These are phyloP conservation scores for Petasospora rhodanensis DNA, from an alignment of 1,139 yeast species.

Conservation along the genomic window DNA sequence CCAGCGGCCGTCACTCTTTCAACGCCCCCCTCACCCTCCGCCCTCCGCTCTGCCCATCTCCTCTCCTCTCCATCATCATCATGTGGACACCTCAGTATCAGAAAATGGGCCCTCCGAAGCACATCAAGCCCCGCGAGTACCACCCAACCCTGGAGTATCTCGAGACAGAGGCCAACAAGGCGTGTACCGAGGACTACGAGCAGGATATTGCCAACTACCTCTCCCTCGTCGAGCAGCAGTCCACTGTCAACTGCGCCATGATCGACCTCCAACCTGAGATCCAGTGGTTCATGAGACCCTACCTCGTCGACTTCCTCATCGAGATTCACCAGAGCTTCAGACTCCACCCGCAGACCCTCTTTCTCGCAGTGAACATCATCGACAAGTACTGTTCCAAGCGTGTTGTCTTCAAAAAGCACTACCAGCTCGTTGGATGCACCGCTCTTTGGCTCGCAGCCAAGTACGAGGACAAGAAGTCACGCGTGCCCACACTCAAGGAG, in stretches of 20 bases:
- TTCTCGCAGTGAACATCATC: slow-evolving; percentile 72
- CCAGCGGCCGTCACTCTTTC: no score
- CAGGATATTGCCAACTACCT: slow-evolving; percentile 24
- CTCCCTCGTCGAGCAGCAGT: slow-evolving; percentile 31
- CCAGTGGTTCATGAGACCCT: slow-evolving; percentile 91
- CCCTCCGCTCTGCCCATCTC: no score
- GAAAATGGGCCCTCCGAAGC: slow-evolving; percentile 25
- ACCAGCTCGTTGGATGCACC: slow-evolving; percentile 89
- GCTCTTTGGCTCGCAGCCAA: slow-evolving; percentile 95
- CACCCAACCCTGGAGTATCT: slow-evolving; percentile 21
- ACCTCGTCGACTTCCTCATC: slow-evolving; percentile 72
- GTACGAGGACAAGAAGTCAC: slow-evolving; percentile 79
- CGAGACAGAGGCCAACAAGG: slow-evolving; percentile 19
- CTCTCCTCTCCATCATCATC: not conserved
- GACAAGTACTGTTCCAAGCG: slow-evolving; percentile 91
- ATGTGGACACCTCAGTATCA: slow-evolving; percentile 24
- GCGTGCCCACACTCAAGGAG: slow-evolving; percentile 79
- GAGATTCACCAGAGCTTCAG: slow-evolving; percentile 75
- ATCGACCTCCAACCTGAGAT: slow-evolving; percentile 90
- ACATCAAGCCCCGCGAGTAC: slow-evolving; percentile 19
- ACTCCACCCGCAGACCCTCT: slow-evolving; percentile 72
- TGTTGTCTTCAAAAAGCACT: slow-evolving; percentile 87
- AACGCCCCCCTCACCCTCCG: no score
- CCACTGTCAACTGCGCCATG: slow-evolving; percentile 57
- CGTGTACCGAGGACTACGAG: slow-evolving; percentile 18